Evolutionary conservation across 768 basidiomycete species (phyloP).

Genomic region (Pisolithus microcarpus): DNA sequence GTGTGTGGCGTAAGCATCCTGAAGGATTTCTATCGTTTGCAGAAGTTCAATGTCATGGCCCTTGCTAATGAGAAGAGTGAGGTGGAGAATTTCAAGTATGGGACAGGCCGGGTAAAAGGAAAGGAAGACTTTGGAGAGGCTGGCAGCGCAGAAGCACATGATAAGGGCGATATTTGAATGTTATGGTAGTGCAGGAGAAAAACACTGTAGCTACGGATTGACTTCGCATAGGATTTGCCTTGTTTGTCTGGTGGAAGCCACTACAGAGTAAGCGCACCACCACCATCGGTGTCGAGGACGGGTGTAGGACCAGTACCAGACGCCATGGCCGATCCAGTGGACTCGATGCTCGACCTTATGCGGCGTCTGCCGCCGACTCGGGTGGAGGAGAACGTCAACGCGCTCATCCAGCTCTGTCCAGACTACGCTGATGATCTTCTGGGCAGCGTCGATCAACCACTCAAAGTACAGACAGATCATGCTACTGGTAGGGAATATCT

Average conservation of each 20-base stretch:
- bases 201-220: too few species aligned
- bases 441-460: constrained; percentile 90
- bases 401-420: constrained; percentile 77
- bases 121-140: constrained; percentile 5
- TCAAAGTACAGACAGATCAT: constrained; percentile 73
- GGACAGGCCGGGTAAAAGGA: constrained; percentile 26
- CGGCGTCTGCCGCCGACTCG: constrained; percentile 89
- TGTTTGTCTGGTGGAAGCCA: too few species aligned
- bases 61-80: constrained; percentile 49
- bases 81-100: constrained; percentile 27
- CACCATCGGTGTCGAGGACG: not conserved
- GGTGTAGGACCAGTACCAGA: not conserved
- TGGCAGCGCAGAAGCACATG: not conserved
- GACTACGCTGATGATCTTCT: constrained; percentile 94
- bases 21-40: constrained; percentile 59
- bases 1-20: constrained; percentile 72
- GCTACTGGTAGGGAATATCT: constrained; percentile 85
- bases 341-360: constrained; percentile 93
- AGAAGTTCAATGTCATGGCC: constrained; percentile 77
- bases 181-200: too few species aligned
- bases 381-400: constrained; percentile 80
- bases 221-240: too few species aligned
- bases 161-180: too few species aligned
- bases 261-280: too few species aligned
- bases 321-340: constrained; percentile 69